Base-by-base conservation (phyloP, 148 eudicot species). In the Polygonum maritimum region DNA sequence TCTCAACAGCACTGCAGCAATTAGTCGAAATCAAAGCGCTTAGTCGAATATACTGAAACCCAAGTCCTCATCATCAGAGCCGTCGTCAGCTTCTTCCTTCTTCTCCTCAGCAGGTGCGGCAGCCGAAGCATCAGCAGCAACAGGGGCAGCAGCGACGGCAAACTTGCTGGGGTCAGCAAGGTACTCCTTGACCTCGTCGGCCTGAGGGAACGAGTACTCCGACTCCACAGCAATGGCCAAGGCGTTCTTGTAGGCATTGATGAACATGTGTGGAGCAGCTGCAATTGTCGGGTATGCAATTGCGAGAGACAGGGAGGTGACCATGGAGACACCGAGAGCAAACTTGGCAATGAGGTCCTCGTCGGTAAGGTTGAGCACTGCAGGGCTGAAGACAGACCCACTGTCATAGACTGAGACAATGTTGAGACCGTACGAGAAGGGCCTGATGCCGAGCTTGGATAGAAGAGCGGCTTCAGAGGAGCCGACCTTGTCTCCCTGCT, bases 401-500 rank as follows among this genome's bases (percentile, higher is more conserved):
- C 31, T 26, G 31, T 26, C 31, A 26, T 26, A 26, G 31, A 26
- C 31, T 1, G 31, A 26, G 31, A 26, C 31, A 26, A 26, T 26
- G 31, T 26, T 26, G 31, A 26, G 31, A 26, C 31, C 31, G 31
- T 26, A 26, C 1, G 31, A 26, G 31, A 26, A 26, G 31, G 31
- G 31, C 31, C 31, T 26, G 11, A 87, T 73, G 5, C 80, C 81
- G 0, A 88, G 88, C 79, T 88, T 88, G 0, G 89, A 47, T 0
- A 88, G 89, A 33, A 88, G 83, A 58, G 81, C 83, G 47, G 92
- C 83, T 52, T 88, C 92, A 0, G 92, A 88, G 1, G 92, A 88
- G 0, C 92, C 89, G n/a, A 88, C 92, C 73, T 85, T 86, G 40
- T 88, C 92, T 1, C 92, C 92, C 80, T 86, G 83, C 84, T 86